Base-by-base conservation (phyloP, 208 protist genomes). In the Porcisia hertigi region DNA sequence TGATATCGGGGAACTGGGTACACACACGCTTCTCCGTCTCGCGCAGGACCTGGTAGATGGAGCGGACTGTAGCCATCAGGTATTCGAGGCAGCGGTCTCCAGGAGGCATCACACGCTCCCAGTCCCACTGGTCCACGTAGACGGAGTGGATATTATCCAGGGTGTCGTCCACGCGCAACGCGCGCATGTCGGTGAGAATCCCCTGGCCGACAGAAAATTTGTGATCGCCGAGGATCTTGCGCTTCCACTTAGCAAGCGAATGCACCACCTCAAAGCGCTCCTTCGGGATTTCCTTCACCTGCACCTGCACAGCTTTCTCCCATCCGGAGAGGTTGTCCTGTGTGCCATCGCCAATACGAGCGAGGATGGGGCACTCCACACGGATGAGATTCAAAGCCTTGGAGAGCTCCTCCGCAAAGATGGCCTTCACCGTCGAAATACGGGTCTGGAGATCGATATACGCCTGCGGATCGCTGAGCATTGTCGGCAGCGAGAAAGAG, bases 231-330 rank as follows among this genome's bases (percentile, higher is more conserved):
- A 98, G 85, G 14, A 78, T 92, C 82, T 89, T 88, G 75, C 95
- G 86, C 87, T 98, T 98, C 95, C 95, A 98, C 85, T 98, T 98
- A 52, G 95, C 95, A 12, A 98, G 85, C n/a, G 92, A 96, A 84
- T 97, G 93, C 20, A 96, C 93, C 39, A 98, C 90, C 80, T 98
- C 95, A 74, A 91, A 94, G 39, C 63, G 78, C 52, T 79, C 76
- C 64, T 94, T 87, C 23, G 89, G 85, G 77, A 98, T 94, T 45
- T 88, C 89, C 74, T 94, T 96, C 49, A 96, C 79, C 65, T 71
- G 79, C 53, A 98, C 93, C 71, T 84, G 75, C n/a, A 97, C 95
- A 5, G 94, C 91, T 76, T 91, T 91, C 80, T 98, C 95, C 47
- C 92, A 83, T 59, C 95, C 95, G 53, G 87, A 93, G 36, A 98